phyloP scores from a whole-genome alignment of 2,329 filamentous ascomycete species.

The Akanthomyces muscarius region DNA sequence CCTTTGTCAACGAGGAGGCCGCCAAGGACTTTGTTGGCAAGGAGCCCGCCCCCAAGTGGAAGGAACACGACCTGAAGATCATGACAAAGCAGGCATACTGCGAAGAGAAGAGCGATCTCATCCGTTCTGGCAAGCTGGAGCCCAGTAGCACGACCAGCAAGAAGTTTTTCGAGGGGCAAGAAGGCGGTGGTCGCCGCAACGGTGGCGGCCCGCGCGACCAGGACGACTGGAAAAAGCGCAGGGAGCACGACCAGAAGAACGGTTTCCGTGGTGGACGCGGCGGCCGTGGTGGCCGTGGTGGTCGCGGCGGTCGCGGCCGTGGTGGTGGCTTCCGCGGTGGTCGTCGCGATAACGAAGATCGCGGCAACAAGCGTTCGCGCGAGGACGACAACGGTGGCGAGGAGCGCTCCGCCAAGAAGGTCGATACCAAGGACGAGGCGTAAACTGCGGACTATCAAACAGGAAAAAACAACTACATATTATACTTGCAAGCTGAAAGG shows the following conservation, averaged over 20 bases:
- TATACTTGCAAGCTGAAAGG: neutral
- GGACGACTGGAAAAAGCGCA: slow-evolving; percentile 61
- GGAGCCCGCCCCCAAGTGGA: slow-evolving; percentile 79
- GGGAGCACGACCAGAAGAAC: slow-evolving; percentile 57
- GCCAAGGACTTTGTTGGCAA: slow-evolving; percentile 75
- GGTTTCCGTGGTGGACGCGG: slow-evolving; percentile 50
- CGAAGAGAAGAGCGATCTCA: slow-evolving; percentile 69
- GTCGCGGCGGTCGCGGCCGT: slow-evolving; percentile 42
- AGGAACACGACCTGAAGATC: slow-evolving; percentile 73
- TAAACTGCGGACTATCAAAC: neutral
- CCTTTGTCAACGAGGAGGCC: slow-evolving; percentile 76
- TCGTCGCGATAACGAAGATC: slow-evolving; percentile 28
- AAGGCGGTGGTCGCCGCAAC: slow-evolving; percentile 34
- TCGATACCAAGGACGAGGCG: slow-evolving; percentile 47
- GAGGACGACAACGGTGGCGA: slow-evolving; percentile 44
- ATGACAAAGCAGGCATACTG: slow-evolving; percentile 88
- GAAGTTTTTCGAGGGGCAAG: slow-evolving; percentile 49
- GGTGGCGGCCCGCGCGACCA: slow-evolving; percentile 42
- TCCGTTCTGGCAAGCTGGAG: slow-evolving; percentile 65
- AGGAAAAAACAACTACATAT: neutral
- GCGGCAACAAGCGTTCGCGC: slow-evolving; percentile 47
- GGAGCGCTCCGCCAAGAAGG: slow-evolving; percentile 58
- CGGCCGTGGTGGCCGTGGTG: slow-evolving; percentile 38
- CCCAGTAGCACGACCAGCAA: slow-evolving; percentile 45
- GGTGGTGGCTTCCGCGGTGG: slow-evolving; percentile 36